A percentile compares a stretch with the other conserved stretches of the same genome.
phyloP scores from a whole-genome alignment of 2,329 filamentous ascomycete species.

The Cercospora zeina region DNA sequence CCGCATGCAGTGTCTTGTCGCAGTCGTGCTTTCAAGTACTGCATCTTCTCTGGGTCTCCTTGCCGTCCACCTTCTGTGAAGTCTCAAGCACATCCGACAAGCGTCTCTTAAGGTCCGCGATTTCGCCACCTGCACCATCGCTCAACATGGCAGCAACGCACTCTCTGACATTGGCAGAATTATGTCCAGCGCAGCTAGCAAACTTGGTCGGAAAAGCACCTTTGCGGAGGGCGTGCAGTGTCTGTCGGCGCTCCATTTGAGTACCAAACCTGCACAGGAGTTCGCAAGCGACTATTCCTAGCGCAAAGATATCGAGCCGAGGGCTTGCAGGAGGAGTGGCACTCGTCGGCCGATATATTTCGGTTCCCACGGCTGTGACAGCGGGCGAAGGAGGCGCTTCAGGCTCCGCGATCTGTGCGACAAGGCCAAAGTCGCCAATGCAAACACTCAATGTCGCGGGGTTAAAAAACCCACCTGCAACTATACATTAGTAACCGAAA shows the following conservation, averaged over 20 bases:
- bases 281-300: conserved; percentile 65
- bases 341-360: conserved; percentile 60
- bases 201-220: conserved; percentile 24
- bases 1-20: neutral
- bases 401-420: conserved; percentile 54
- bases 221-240: conserved; percentile 38
- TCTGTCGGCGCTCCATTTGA: conserved; percentile 45
- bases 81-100: conserved; percentile 8
- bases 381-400: conserved; percentile 16
- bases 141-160: conserved; percentile 23
- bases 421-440: conserved; percentile 69
- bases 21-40: neutral
- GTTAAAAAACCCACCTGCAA: conserved; percentile 18
- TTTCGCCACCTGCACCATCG: conserved; percentile 4
- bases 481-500: neutral
- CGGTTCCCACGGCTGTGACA: conserved; percentile 56
- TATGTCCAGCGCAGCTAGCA: conserved; percentile 17
- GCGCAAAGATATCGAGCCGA: conserved; percentile 61
- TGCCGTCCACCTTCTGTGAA: neutral
- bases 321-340: conserved; percentile 44
- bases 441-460: conserved; percentile 47
- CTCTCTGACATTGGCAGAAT: conserved; percentile 19
- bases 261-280: conserved; percentile 56
- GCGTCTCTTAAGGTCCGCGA: conserved; percentile 13
- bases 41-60: conserved; percentile 3